Percentiles rank a stretch among this genome's conserved stretches.
phyloP scores from a whole-genome alignment of 2,329 filamentous ascomycete genomes.

The Colletotrichum siamense region DNA sequence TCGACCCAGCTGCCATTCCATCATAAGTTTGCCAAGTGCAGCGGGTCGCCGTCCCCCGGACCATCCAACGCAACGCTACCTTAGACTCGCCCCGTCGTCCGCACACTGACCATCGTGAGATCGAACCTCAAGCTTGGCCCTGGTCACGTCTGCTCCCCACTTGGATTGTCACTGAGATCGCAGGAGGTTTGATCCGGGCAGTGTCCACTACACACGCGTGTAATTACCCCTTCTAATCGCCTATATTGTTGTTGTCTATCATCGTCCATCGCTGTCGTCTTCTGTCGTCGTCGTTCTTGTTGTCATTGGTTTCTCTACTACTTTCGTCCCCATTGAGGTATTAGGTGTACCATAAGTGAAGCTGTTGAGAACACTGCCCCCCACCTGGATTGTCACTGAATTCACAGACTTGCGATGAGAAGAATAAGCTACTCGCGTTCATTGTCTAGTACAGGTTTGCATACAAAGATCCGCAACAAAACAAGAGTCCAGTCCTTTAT shows the following conservation, averaged over 20 bases:
- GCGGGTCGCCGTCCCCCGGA: neutral
- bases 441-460: constrained; percentile 21
- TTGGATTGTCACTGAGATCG: neutral
- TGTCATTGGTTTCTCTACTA: too few relatives aligned
- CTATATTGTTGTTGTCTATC: too few relatives aligned
- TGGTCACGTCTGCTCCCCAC: neutral
- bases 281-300: too few relatives aligned
- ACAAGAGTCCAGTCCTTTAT: constrained; percentile 3
- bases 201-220: too few relatives aligned
- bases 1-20: neutral
- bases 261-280: too few relatives aligned
- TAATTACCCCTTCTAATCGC: too few relatives aligned
- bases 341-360: too few relatives aligned
- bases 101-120: constrained; percentile 19
- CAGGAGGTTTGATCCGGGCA: too few relatives aligned
- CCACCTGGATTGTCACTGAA: neutral
- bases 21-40: neutral
- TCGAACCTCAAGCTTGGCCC: constrained; percentile 13
- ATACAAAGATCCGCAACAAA: constrained; percentile 9
- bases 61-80: neutral
- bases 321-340: too few relatives aligned
- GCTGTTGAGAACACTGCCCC: neutral
- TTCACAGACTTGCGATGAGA: neutral
- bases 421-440: constrained; percentile 9
- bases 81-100: neutral